These are phyloP conservation scores for Neospermospora avenae DNA, from an alignment of 2,329 filamentous ascomycete species.

Conservation along the genomic window DNA sequence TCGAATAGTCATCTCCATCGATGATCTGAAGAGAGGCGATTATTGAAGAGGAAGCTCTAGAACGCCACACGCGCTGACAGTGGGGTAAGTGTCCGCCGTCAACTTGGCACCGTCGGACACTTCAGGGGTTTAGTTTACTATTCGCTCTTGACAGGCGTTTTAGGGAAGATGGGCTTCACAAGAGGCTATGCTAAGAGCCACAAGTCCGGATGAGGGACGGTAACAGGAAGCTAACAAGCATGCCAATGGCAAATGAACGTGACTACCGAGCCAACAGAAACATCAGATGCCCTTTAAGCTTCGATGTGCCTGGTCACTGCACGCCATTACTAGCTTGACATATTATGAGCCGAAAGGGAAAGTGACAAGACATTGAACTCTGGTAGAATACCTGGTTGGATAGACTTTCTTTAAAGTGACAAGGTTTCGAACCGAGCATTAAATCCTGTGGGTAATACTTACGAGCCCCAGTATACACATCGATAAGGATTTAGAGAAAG, in stretches of 20 bases:
- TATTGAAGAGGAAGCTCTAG: constrained; percentile 17
- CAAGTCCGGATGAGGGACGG: constrained; percentile 7
- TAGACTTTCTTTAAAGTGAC: neutral
- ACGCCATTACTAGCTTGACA: constrained; percentile 11
- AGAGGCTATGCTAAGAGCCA: constrained; percentile 11
- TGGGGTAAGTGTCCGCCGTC: constrained; percentile 2
- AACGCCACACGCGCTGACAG: constrained; percentile 6
- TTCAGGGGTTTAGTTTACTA: neutral
- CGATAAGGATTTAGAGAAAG: neutral
- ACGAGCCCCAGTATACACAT: neutral
- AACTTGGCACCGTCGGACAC: constrained; percentile 14
- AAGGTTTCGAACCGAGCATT: neutral
- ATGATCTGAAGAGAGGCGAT: constrained; percentile 9
- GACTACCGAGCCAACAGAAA: constrained; percentile 14
- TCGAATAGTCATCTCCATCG: constrained; percentile 15
- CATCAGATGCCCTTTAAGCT: constrained; percentile 17
- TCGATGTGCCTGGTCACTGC: constrained; percentile 13
- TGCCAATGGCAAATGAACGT: constrained; percentile 11
- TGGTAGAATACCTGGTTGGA: neutral
- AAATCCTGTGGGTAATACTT: neutral
- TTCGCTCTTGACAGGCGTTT: constrained; percentile 3
- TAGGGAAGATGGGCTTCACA: neutral
- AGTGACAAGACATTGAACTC: constrained; percentile 14
- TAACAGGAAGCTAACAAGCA: neutral
- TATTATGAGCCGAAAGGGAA: constrained; percentile 12